Evolutionary conservation across 129 eudicot genomes (phyloP).

Genomic region (Ambrosia artemisiifolia): DNA sequence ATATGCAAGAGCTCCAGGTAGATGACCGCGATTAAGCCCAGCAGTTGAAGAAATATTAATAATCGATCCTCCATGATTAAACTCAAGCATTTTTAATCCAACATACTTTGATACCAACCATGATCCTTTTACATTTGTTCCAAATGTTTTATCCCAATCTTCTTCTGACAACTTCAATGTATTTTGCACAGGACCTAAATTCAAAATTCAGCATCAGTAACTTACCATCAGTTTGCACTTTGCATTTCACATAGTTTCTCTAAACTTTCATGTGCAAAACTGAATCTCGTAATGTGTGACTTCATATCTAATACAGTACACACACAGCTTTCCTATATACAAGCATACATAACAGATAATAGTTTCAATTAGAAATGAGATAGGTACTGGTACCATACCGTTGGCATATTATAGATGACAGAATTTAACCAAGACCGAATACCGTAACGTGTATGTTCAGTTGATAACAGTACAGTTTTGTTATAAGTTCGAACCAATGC

Average conservation of each 20-base stretch:
- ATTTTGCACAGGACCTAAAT: slow-evolving; percentile 40
- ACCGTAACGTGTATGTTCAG: too few relatives aligned
- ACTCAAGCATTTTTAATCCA: slow-evolving; percentile 49
- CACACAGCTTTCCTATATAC: too few relatives aligned
- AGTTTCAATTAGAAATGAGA: too few relatives aligned
- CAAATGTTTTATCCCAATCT: slow-evolving; percentile 45
- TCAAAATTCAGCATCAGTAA: slow-evolving; percentile 5
- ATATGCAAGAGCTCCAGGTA: slow-evolving; percentile 54
- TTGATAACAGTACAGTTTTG: too few relatives aligned
- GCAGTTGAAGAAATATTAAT: slow-evolving; percentile 59
- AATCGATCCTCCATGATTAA: slow-evolving; percentile 49
- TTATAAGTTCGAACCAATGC: too few relatives aligned
- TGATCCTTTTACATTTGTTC: slow-evolving; percentile 54
- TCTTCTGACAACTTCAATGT: slow-evolving; percentile 51
- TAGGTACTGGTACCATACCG: too few relatives aligned
- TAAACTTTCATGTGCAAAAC: neutral
- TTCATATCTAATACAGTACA: too few relatives aligned
- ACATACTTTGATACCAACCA: slow-evolving; percentile 40
- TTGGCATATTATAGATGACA: too few relatives aligned
- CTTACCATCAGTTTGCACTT: neutral
- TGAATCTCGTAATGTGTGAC: too few relatives aligned
- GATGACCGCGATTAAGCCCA: slow-evolving; percentile 57
- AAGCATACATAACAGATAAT: too few relatives aligned
- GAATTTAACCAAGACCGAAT: too few relatives aligned
- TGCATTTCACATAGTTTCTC: neutral